Conservation (phyloP, 495 filamentous ascomycete species). For the Aspergillus wentii region DNA sequence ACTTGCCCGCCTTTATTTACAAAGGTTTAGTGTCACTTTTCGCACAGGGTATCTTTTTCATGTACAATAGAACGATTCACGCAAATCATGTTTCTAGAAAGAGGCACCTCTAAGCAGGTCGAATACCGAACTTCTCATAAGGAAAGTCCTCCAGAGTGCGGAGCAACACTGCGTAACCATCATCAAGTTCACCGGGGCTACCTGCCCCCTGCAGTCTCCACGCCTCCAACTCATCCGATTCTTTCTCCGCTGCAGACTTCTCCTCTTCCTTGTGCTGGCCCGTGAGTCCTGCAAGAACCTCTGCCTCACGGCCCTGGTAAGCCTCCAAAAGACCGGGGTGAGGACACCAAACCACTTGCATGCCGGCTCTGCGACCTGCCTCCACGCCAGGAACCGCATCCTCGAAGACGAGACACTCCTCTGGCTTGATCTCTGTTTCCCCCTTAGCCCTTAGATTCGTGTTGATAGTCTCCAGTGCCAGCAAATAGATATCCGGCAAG, state of each 20-base stretch:
- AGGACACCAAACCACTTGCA: slow-evolving; percentile 92
- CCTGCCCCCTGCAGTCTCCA: slow-evolving; percentile 43
- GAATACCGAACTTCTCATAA: slow-evolving; percentile 67
- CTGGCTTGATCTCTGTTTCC: slow-evolving; percentile 65
- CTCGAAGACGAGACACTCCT: slow-evolving; percentile 95
- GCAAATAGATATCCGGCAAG: slow-evolving; percentile 87
- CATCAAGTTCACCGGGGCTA: slow-evolving; percentile 49
- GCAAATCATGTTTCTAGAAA: no score
- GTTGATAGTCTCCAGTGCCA: slow-evolving; percentile 86
- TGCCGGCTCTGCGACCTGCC: slow-evolving; percentile 83
- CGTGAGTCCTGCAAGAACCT: slow-evolving; percentile 80
- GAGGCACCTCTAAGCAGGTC: neutral
- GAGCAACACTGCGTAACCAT: slow-evolving; percentile 69
- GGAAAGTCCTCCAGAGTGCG: slow-evolving; percentile 64
- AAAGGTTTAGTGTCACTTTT: no score
- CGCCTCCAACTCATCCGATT: slow-evolving; percentile 35
- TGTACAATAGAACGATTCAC: no score
- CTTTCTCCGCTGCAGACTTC: slow-evolving; percentile 38
- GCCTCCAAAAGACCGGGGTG: slow-evolving; percentile 74
- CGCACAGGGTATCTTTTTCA: no score
- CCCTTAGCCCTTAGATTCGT: slow-evolving; percentile 51
- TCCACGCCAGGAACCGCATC: slow-evolving; percentile 92
- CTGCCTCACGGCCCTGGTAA: slow-evolving; percentile 68
- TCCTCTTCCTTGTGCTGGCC: slow-evolving; percentile 59
- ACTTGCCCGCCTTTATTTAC: no score